Base-by-base conservation (phyloP, 2,329 filamentous ascomycete species). In the Thelonectria blattea region DNA sequence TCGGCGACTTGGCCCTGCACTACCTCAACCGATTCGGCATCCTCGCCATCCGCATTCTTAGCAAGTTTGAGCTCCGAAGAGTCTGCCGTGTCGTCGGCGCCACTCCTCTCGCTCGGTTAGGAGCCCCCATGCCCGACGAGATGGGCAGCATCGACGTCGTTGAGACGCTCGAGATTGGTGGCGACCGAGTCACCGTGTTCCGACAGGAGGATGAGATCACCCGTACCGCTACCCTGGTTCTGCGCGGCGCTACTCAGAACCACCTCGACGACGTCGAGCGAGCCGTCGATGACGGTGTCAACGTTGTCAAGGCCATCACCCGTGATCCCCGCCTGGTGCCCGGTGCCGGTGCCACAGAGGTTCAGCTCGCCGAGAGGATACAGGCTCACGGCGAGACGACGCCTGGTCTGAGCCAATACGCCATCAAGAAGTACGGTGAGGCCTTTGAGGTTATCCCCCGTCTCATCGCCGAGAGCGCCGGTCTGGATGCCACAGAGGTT, bases 111-210 rank as follows among this genome's bases (percentile, higher is more conserved):
- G 96, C 96, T 54, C 90, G 95, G 71, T 84, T 99, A 49, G 95
- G 95, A 66, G 95, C 96, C 15, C 95, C 95, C 46, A 99, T 99
- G 95, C 95, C 96, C n/a, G 95, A 99, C 70, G 95, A 99, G 84
- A 98, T 97, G 93, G 95, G 95, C 66, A 90, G 80, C 71, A 88
- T 99, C 65, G 95, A 99, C 75, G 79, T 99, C 58, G 95, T 99
- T 32, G 95, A 99, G 85, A 98, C 96, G 1, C 85, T 96, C 46
- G 95, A 99, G 80, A 98, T 99, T 75, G 95, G 95, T 66, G 95
- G 95, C 70, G 95, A 99, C 82, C 91, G 95, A 63, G 96, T 99
- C 60, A 99, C 95, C 43, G 94, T 99, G 60, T 99, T 99, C 87
- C 86, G 96, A 72, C 95, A 99, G 83, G 95, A 99, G 77, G 89